Conservation (phyloP, 1,139 yeast species). For the Blastobotrys aristatus region DNA sequence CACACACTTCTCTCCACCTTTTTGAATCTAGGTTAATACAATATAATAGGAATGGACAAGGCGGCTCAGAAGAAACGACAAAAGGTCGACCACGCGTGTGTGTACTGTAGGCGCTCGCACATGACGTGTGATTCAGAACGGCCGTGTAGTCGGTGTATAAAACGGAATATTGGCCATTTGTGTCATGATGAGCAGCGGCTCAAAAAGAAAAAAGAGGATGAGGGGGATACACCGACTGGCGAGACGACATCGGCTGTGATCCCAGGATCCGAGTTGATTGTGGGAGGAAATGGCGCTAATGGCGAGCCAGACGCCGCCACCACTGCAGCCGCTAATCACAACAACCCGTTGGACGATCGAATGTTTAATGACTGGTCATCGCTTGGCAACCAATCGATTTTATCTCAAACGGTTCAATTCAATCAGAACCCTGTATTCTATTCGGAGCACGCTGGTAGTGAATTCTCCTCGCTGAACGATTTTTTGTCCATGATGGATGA, state of each 20-base stretch:
- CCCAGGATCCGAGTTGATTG: neutral
- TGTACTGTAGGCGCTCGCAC: slow-evolving; percentile 88
- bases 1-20: no score
- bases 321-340: neutral
- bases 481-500: slow-evolving; percentile 88
- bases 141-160: slow-evolving; percentile 85
- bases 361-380: slow-evolving; percentile 23
- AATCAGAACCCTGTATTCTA: slow-evolving; percentile 54
- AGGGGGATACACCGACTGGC: neutral
- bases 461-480: slow-evolving; percentile 84
- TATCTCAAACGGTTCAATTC: slow-evolving; percentile 27
- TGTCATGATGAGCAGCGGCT: slow-evolving; percentile 70
- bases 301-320: no score
- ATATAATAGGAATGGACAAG: neutral
- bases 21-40: neutral
- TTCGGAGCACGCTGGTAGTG: slow-evolving; percentile 91
- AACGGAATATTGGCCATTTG: slow-evolving; percentile 81
- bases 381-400: slow-evolving; percentile 23
- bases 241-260: neutral
- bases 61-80: slow-evolving; percentile 18
- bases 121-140: slow-evolving; percentile 80
- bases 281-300: neutral
- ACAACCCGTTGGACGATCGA: slow-evolving; percentile 1
- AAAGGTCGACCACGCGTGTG: slow-evolving; percentile 59
- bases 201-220: slow-evolving; percentile 14